Percentiles rank a stretch among this genome's conserved stretches.
Conservation (phyloP, 2,329 filamentous ascomycete species). For the Beauveria sp. region DNA sequence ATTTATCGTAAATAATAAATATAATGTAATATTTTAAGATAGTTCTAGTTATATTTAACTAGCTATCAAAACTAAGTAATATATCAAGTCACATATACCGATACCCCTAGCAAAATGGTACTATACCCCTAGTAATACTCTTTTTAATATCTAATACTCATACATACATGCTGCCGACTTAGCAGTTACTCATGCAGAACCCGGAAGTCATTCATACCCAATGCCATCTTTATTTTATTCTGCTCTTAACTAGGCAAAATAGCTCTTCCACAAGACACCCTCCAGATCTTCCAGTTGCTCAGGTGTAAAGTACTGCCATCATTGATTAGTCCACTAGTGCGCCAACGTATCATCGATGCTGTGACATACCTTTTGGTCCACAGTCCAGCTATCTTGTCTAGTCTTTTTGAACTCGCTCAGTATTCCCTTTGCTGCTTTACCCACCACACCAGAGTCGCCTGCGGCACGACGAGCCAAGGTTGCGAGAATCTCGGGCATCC, state of each 20-base stretch:
- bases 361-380: conserved; percentile 85
- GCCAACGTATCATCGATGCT: not conserved
- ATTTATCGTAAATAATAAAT: too few species aligned
- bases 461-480: conserved; percentile 78
- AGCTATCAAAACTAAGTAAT: too few species aligned
- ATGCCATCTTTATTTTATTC: not conserved
- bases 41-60: too few species aligned
- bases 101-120: too few species aligned
- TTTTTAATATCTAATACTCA: too few species aligned
- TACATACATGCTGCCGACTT: not conserved
- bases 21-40: too few species aligned
- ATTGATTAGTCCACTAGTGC: conserved; percentile 19
- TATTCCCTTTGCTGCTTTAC: conserved; percentile 90
- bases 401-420: conserved; percentile 99
- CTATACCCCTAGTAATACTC: too few species aligned
- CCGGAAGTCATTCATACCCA: not conserved
- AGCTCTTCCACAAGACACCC: conserved; percentile 98
- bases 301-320: conserved; percentile 64
- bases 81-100: too few species aligned
- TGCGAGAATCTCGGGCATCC: conserved; percentile 90
- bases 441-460: conserved; percentile 82
- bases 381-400: conserved; percentile 94
- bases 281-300: conserved; percentile 94
- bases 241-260: conserved; percentile 57
- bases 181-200: not conserved